Conservation (phyloP, 352 stramenopile genomes). For the Elongisporangium anandrum region DNA sequence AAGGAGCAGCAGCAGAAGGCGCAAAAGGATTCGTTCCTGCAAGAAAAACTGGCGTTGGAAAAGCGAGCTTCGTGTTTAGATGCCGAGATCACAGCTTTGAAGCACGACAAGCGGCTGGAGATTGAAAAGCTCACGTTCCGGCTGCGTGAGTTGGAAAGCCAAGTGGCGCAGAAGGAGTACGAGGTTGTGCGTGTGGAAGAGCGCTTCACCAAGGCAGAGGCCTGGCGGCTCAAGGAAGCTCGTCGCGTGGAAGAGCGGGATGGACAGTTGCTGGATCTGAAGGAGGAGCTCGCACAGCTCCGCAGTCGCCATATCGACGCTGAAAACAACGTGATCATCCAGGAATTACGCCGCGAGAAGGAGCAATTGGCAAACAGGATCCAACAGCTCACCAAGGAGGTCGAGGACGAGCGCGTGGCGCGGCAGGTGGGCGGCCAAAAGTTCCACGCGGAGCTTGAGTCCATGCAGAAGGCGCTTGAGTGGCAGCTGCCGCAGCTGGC, state of each 20-base stretch:
- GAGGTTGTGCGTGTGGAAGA: constrained; percentile 37
- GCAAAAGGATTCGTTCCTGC: constrained; percentile 21
- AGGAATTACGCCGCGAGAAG: constrained; percentile 33
- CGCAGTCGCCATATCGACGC: constrained; percentile 40
- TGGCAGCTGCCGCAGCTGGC: constrained; percentile 50
- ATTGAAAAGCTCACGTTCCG: constrained; percentile 39
- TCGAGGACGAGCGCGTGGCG: constrained; percentile 26
- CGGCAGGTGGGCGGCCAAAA: constrained; percentile 28
- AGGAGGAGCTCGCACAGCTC: constrained; percentile 36
- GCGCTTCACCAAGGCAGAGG: constrained; percentile 39
- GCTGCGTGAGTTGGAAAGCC: constrained; percentile 39
- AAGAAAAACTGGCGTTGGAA: constrained; percentile 27
- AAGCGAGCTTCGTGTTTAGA: constrained; percentile 28
- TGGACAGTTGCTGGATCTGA: constrained; percentile 34
- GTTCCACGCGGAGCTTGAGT: constrained; percentile 26
- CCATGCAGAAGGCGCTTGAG: constrained; percentile 33
- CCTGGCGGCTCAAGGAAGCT: constrained; percentile 43
- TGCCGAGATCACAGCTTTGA: constrained; percentile 20
- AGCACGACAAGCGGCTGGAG: constrained; percentile 32
- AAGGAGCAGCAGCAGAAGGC: constrained; percentile 41
- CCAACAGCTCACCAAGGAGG: constrained; percentile 20
- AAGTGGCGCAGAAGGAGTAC: constrained; percentile 49
- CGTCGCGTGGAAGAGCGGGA: constrained; percentile 49
- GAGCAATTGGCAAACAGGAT: constrained; percentile 16
- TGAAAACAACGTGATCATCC: constrained; percentile 35